Percentiles rank a stretch among this genome's conserved stretches.
Evolutionary conservation across 257 asterid species (phyloP).

Genomic region (Solanum acaule): DNA sequence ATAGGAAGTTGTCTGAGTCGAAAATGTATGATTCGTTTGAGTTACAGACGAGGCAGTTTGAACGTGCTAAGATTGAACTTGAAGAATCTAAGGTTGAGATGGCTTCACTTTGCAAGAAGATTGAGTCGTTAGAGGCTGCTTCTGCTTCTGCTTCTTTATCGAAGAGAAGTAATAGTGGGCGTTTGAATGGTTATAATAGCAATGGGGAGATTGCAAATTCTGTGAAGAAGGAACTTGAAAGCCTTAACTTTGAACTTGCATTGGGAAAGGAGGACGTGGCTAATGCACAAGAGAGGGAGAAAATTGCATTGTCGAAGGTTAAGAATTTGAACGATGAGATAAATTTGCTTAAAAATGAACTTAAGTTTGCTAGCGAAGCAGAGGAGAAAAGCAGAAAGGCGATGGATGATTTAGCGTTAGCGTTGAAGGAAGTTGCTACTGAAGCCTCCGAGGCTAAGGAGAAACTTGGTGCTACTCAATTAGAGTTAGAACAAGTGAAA

Average conservation of each 20-base stretch:
- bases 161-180: background rate
- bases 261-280: background rate
- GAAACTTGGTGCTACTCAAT: conserved; percentile 17
- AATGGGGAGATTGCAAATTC: background rate
- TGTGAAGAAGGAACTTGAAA: conserved; percentile 11
- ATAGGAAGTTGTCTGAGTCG: background rate
- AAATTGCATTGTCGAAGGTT: background rate
- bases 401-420: conserved; percentile 80
- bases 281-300: conserved; percentile 1
- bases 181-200: background rate
- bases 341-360: conserved; percentile 24
- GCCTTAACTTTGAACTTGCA: background rate
- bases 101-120: conserved; percentile 23
- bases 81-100: conserved; percentile 24
- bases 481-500: conserved; percentile 30
- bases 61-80: conserved; percentile 12
- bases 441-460: conserved; percentile 63
- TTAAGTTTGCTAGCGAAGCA: conserved; percentile 43
- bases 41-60: background rate
- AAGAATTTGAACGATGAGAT: background rate
- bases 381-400: conserved; percentile 76
- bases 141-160: conserved; percentile 7
- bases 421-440: conserved; percentile 64
- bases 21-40: background rate
- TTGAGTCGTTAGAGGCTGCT: conserved; percentile 18